Base-by-base conservation (phyloP, 345 rosid species). In the Heritiera littoralis region DNA sequence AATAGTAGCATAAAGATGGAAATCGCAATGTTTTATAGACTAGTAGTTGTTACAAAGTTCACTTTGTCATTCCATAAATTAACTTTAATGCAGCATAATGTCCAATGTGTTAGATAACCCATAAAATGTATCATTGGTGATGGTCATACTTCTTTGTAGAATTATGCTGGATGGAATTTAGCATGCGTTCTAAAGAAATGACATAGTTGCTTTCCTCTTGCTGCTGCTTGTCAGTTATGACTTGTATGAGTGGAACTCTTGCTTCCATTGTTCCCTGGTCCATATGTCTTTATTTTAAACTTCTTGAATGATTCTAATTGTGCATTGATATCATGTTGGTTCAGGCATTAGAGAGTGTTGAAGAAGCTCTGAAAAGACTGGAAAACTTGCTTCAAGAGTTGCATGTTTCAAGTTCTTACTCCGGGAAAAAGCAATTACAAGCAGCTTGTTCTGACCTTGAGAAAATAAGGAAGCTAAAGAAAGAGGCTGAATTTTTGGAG, bases 371-470 rank as follows among this genome's bases (percentile, higher is more conserved):
- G 20, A 81, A 88, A 58, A 94, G 90, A 86, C 89, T 96, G 70
- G 99, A 96, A 83, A 86, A 91, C 78, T 83, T 96, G 91, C 89
- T 91, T 77, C 92, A 91, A 80, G 88, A 90, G 86, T 84, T 91
- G 85, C 91, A 89, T 78, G 86, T 90, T 70, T 89, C 97, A 74
- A 90, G 91, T 83, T 89, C 98, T 72, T 82, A 80, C 79, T 87
- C 95, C 77, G 94, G 97, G 83, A 96, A 91, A 81, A 97, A 92
- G 85, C 90, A 94, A 82, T 73, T 96, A 82, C 86, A 92, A 86
- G 98, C 97, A 65, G 99, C 99, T 77, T 92, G 98, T 86, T 94
- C 94, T 80, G 97, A 96, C 87, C 97, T 96, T 75, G 97, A 92
- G 86, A 96, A 87, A 78, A 92, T 96, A 81, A 88, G 99, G 87